These are phyloP conservation scores for Smithsoniella earleae DNA, from an alignment of 163 green algal genomes.

Conservation along the genomic window DNA sequence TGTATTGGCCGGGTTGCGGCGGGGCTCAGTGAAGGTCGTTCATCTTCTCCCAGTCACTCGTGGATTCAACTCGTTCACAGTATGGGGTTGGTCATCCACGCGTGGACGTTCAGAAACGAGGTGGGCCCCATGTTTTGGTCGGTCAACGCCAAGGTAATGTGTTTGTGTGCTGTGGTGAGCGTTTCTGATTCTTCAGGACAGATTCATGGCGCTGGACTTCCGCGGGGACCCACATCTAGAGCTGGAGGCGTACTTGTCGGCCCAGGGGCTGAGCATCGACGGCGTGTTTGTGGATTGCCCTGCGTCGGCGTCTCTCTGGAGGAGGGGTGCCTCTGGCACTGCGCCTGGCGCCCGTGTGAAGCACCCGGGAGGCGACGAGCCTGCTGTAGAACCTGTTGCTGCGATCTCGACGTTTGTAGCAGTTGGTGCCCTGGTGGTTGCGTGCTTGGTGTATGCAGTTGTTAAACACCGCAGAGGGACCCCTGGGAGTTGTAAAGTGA, in stretches of 20 bases:
- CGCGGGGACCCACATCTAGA: conserved; percentile 13
- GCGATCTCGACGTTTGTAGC: neutral
- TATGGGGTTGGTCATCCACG: conserved; percentile 11
- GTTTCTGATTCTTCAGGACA: neutral
- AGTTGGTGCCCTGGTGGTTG: neutral
- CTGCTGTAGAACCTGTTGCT: neutral
- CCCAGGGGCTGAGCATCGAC: neutral
- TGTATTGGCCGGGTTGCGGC: neutral
- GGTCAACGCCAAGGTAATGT: neutral
- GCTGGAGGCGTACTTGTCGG: conserved; percentile 10
- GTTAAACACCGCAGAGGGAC: neutral
- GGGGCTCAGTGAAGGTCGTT: too few species aligned
- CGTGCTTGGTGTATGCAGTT: neutral
- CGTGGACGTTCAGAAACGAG: conserved; percentile 19
- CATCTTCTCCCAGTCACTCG: neutral
- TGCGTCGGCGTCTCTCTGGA: neutral
- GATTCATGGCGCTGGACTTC: conserved; percentile 25
- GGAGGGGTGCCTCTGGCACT: too few species aligned
- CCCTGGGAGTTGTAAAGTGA: neutral
- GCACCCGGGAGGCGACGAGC: neutral
- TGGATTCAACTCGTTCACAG: neutral
- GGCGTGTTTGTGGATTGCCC: conserved; percentile 24
- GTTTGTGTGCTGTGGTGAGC: neutral
- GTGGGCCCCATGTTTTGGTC: neutral
- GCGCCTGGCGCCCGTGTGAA: too few species aligned